These are phyloP conservation scores for Coniosporium tulheliwenetii DNA, from an alignment of 2,329 filamentous ascomycete genomes.

Conservation along the genomic window DNA sequence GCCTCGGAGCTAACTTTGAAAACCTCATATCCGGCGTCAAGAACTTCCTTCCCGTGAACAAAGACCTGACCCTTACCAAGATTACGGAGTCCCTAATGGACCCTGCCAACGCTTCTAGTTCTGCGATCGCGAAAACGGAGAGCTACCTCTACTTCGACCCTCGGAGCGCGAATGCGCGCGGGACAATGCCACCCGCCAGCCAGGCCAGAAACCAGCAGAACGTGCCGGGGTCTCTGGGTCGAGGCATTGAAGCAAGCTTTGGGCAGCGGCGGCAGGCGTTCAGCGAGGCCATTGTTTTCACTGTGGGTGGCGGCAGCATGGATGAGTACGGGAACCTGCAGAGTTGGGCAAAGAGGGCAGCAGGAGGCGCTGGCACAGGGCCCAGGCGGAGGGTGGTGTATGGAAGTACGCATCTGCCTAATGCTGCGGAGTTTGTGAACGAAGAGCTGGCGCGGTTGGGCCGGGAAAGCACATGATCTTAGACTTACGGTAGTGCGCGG, in stretches of 20 bases:
- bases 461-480: constrained; percentile 29
- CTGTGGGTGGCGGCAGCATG: constrained; percentile 78
- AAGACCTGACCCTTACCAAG: constrained; percentile 91
- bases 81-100: constrained; percentile 99
- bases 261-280: constrained; percentile 55
- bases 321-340: constrained; percentile 96
- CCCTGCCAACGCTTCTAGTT: constrained; percentile 73
- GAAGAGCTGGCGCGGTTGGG: constrained; percentile 42
- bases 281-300: constrained; percentile 24
- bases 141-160: constrained; percentile 96
- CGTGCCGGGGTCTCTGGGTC: constrained; percentile 25
- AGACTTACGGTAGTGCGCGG: not conserved
- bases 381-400: constrained; percentile 76
- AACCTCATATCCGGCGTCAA: constrained; percentile 91
- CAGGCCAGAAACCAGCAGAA: constrained; percentile 23
- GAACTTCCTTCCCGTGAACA: constrained; percentile 92
- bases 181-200: constrained; percentile 75
- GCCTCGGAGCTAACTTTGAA: constrained; percentile 77
- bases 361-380: constrained; percentile 35
- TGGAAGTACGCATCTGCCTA: constrained; percentile 68
- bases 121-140: constrained; percentile 90
- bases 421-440: constrained; percentile 43
- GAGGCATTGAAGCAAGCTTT: constrained; percentile 67
- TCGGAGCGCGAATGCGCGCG: constrained; percentile 78
- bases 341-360: constrained; percentile 78